Evolutionary conservation across 345 rosid species (phyloP).

Genomic region (Bruguiera sexangula): DNA sequence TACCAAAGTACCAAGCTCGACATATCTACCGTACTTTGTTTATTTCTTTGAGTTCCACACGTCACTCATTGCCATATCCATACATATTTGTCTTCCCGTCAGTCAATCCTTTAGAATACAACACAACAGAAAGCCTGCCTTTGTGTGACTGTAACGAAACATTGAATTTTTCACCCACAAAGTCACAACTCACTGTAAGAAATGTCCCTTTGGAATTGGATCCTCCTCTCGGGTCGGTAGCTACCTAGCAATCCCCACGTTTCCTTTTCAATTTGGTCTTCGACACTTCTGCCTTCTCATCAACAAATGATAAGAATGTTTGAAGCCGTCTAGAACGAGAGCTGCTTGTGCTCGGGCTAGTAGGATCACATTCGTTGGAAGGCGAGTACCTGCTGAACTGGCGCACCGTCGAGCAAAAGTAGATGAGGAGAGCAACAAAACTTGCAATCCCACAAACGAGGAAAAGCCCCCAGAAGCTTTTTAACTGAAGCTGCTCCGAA

Average conservation of each 20-base stretch:
- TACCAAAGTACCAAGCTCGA: too few species aligned
- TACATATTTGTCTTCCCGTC: too few species aligned
- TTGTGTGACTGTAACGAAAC: too few species aligned
- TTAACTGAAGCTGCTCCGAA: conserved; percentile 61
- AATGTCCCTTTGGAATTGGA: conserved; percentile 5
- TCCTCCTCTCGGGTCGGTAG: conserved; percentile 18
- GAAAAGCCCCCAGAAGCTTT: conserved; percentile 83
- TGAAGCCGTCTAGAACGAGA: conserved; percentile 51
- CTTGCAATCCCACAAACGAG: conserved; percentile 68
- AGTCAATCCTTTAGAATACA: too few species aligned
- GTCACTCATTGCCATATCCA: too few species aligned
- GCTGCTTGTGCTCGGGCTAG: conserved; percentile 18
- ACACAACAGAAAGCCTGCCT: too few species aligned
- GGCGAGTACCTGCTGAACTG: too few species aligned
- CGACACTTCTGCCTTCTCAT: conserved; percentile 50
- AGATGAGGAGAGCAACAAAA: conserved; percentile 1
- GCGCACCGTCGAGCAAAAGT: too few species aligned
- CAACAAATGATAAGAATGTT: conserved; percentile 61
- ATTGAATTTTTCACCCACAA: too few species aligned
- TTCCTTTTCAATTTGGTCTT: conserved; percentile 59
- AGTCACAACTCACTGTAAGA: neutral
- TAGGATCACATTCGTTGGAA: conserved; percentile 33
- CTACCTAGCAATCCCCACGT: conserved; percentile 26
- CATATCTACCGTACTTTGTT: too few species aligned
- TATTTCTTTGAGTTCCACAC: too few species aligned